Conservation (phyloP, 2,329 filamentous ascomycete species). For the Sporothrix dimorphospora region DNA sequence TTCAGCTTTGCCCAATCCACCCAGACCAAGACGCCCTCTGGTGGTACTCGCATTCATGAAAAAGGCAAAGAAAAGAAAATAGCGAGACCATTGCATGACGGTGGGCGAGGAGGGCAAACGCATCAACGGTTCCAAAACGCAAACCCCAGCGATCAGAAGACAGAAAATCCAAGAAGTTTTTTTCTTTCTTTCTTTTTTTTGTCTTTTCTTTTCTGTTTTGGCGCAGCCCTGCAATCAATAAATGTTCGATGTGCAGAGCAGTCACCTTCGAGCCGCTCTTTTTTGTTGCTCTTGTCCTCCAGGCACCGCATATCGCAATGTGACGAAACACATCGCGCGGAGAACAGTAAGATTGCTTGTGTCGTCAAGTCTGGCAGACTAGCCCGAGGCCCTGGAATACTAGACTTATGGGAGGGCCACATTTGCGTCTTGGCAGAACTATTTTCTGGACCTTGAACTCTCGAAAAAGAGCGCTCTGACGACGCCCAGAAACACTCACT, state of each 20-base stretch:
- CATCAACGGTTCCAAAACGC: background rate
- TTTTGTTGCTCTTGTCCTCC: background rate
- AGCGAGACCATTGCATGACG: constrained; percentile 4
- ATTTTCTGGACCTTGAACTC: background rate
- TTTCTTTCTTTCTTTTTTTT: too few relatives aligned
- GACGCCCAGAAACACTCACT: background rate
- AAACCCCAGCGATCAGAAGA: background rate
- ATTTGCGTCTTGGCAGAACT: background rate
- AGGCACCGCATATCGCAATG: constrained; percentile 21
- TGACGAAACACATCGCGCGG: constrained; percentile 21
- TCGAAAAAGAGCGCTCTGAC: background rate
- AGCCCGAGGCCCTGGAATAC: background rate
- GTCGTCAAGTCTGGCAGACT: constrained; percentile 5
- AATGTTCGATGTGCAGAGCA: background rate
- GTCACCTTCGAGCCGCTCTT: background rate
- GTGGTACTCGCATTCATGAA: background rate
- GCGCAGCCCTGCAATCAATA: background rate
- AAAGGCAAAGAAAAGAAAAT: background rate
- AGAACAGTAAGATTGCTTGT: constrained; percentile 24
- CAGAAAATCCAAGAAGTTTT: background rate
- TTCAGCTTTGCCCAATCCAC: background rate
- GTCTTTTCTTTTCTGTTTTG: too few relatives aligned
- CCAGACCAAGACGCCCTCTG: background rate
- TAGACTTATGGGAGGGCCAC: background rate
- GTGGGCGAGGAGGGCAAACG: background rate